A percentile compares a stretch with the other conserved stretches of the same genome.
phyloP scores from a whole-genome alignment of 306 rosid genomes.

The Cicer cuneatum region DNA sequence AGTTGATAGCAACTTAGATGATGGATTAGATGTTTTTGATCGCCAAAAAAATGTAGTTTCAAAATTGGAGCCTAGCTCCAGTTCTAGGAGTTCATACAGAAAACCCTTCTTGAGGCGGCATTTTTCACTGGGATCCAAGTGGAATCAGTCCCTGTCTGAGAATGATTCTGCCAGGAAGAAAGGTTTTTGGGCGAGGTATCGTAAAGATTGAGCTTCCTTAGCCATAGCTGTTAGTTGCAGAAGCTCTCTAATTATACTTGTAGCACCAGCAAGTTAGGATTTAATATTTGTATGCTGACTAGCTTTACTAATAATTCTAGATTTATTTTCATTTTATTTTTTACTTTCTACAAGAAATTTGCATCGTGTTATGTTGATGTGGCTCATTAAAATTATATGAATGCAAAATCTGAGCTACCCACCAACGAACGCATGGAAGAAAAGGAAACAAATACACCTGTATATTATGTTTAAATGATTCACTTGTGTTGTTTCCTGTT shows the following conservation, averaged over 20 bases:
- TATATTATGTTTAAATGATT: neutral
- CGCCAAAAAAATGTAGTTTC: conserved; percentile 46
- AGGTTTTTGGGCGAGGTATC: conserved; percentile 69
- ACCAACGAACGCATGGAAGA: neutral
- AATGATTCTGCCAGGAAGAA: conserved; percentile 66
- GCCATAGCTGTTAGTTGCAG: conserved; percentile 30
- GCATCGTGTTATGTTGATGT: neutral
- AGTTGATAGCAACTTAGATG: conserved; percentile 64
- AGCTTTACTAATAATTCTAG: conserved; percentile 46
- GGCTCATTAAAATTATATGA: conserved; percentile 8
- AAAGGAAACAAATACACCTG: neutral
- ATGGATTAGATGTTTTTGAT: conserved; percentile 57
- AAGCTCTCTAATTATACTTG: conserved; percentile 41
- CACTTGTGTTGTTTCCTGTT: neutral
- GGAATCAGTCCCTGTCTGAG: conserved; percentile 62
- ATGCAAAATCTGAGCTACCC: neutral
- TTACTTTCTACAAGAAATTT: conserved; percentile 25
- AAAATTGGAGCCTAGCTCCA: conserved; percentile 70
- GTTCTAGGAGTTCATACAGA: conserved; percentile 59
- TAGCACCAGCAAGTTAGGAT: conserved; percentile 46
- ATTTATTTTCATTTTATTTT: conserved; percentile 44
- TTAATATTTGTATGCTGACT: conserved; percentile 43
- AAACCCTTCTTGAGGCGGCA: conserved; percentile 70
- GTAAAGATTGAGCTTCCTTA: conserved; percentile 50
- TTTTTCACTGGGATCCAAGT: conserved; percentile 66